phyloP scores from a whole-genome alignment of 768 basidiomycete genomes.

The Nidula microcarpa region DNA sequence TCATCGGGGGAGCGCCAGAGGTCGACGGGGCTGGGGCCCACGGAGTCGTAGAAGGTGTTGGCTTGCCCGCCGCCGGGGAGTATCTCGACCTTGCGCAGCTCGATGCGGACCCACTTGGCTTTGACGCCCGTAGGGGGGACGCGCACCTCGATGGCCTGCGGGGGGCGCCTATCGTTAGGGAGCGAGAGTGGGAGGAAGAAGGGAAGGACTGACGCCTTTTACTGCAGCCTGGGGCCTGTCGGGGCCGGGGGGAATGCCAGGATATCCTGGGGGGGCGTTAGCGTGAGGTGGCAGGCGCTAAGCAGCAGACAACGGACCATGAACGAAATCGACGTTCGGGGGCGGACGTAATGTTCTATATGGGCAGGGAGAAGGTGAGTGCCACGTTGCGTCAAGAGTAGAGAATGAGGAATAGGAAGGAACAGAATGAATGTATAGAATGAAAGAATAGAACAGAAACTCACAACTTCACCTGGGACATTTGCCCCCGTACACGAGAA shows the following conservation, averaged over 20 bases:
- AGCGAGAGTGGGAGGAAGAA: background rate
- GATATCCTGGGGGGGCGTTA: constrained; percentile 52
- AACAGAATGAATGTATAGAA: constrained; percentile 3
- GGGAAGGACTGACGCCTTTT: constrained; percentile 63
- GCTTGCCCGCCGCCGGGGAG: constrained; percentile 66
- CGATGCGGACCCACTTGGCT: constrained; percentile 90
- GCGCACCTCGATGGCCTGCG: constrained; percentile 82
- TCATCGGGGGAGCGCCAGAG: constrained; percentile 83
- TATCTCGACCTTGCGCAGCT: constrained; percentile 87
- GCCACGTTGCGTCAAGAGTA: background rate
- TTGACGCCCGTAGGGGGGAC: constrained; percentile 72
- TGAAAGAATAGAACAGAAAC: constrained; percentile 5
- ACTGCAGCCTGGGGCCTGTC: constrained; percentile 82
- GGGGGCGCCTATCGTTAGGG: background rate
- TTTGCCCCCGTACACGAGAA: constrained; percentile 4
- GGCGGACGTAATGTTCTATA: constrained; percentile 80
- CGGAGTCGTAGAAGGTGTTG: constrained; percentile 75
- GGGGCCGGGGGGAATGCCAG: constrained; percentile 77
- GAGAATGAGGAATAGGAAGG: background rate
- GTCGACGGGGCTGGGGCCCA: constrained; percentile 78
- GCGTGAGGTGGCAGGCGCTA: background rate
- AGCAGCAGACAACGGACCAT: constrained; percentile 45
- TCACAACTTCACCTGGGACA: constrained; percentile 35
- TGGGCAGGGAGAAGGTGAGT: background rate
- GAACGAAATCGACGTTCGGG: constrained; percentile 86